phyloP scores from a whole-genome alignment of 1,139 yeast genomes.

The Candida buenavistaensis region DNA sequence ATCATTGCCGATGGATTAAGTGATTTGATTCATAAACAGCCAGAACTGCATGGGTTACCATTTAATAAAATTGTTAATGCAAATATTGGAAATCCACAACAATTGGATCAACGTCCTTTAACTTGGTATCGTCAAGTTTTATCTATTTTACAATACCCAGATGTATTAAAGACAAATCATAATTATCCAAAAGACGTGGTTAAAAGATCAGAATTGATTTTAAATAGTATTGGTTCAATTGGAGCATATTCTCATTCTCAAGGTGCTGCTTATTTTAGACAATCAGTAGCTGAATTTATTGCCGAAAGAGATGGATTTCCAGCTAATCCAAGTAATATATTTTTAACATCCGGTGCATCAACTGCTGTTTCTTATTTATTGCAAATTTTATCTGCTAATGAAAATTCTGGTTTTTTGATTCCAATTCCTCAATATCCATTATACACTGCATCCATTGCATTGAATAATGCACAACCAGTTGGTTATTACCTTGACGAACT shows the following conservation, averaged over 20 bases:
- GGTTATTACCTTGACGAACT: conserved; percentile 87
- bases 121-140: conserved; percentile 94
- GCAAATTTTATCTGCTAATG: conserved; percentile 66
- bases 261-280: conserved; percentile 71
- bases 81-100: conserved; percentile 97
- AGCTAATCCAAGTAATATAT: conserved; percentile 70
- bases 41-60: conserved; percentile 65
- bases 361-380: conserved; percentile 80
- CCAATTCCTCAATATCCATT: conserved; percentile 98
- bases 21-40: conserved; percentile 43
- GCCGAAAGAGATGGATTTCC: conserved; percentile 53
- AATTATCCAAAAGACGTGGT: conserved; percentile 72
- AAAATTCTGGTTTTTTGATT: conserved; percentile 78
- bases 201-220: conserved; percentile 61
- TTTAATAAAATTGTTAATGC: conserved; percentile 79
- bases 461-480: conserved; percentile 76
- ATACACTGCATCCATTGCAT: conserved; percentile 87
- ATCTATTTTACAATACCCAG: conserved; percentile 83
- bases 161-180: conserved; percentile 42
- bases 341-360: conserved; percentile 91
- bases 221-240: conserved; percentile 70
- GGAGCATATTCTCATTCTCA: conserved; percentile 96
- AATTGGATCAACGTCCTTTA: conserved; percentile 87
- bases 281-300: conserved; percentile 81
- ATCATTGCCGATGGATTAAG: conserved; percentile 85